A percentile compares a stretch with the other conserved stretches of the same genome.
These are phyloP conservation scores for Calonectria pseudoturangicola DNA, from an alignment of 2,329 filamentous ascomycete species.

Conservation along the genomic window DNA sequence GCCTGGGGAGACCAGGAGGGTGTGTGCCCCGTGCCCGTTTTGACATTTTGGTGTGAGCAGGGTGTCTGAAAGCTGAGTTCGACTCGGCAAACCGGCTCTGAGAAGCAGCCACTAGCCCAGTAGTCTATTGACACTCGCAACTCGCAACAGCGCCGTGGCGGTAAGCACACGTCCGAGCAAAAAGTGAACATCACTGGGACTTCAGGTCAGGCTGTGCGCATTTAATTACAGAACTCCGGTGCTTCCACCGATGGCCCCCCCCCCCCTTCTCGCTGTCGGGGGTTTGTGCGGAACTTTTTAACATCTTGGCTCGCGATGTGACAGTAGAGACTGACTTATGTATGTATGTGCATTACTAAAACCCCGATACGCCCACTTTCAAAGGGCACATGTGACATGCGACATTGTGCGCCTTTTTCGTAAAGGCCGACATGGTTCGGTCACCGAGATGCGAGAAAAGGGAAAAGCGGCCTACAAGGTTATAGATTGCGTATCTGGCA, in stretches of 20 bases:
- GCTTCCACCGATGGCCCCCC: background rate
- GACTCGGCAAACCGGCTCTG: conserved; percentile 41
- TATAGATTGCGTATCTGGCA: conserved; percentile 18
- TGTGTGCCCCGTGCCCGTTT: conserved; percentile 28
- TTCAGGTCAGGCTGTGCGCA: conserved; percentile 2
- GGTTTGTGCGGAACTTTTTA: conserved; percentile 2
- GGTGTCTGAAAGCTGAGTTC: conserved; percentile 42
- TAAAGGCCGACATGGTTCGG: conserved; percentile 20
- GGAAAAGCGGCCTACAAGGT: conserved; percentile 13
- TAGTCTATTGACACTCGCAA: conserved; percentile 26
- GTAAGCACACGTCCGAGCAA: conserved; percentile 27
- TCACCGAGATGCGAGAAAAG: background rate
- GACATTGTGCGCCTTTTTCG: conserved; percentile 25
- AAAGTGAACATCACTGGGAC: conserved; percentile 3
- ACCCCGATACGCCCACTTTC: conserved; percentile 17
- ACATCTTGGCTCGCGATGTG: conserved; percentile 7
- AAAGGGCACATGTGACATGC: conserved; percentile 23
- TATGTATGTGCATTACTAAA: conserved; percentile 12
- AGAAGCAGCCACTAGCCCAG: conserved; percentile 31
- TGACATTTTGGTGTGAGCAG: conserved; percentile 31
- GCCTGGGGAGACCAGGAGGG: conserved; percentile 22
- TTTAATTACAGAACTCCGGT: conserved; percentile 20
- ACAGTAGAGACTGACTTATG: background rate
- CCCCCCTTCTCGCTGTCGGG: background rate
- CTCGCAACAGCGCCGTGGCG: conserved; percentile 26